phyloP scores from a whole-genome alignment of 129 eudicot species.

The Helianthus tuberosus region DNA sequence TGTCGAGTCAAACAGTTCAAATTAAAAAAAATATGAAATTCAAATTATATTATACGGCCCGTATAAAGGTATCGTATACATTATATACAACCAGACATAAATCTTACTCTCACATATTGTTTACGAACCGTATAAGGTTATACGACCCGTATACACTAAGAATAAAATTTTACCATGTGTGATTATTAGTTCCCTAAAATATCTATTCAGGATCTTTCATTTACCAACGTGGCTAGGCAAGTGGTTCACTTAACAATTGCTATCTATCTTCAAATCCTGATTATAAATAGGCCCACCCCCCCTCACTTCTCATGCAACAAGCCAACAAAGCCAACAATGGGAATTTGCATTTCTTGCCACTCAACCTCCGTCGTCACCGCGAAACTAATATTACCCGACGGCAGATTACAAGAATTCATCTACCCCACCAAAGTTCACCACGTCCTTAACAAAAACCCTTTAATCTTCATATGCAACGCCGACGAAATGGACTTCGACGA shows the following conservation, averaged over 20 bases:
- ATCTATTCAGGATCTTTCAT: neutral
- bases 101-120: no score
- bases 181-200: no score
- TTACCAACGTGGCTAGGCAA: constrained; percentile 23
- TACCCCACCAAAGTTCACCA: constrained; percentile 63
- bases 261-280: neutral
- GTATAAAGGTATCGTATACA: no score
- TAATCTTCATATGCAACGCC: constrained; percentile 73
- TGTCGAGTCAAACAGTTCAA: no score
- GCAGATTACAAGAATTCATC: constrained; percentile 63
- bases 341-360: constrained; percentile 72
- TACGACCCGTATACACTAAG: no score
- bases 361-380: constrained; percentile 61
- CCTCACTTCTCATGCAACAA: neutral
- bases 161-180: no score
- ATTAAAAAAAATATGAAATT: no score
- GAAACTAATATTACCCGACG: constrained; percentile 65
- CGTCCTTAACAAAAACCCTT: constrained; percentile 55
- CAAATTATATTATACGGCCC: no score
- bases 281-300: constrained; percentile 23
- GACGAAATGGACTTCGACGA: constrained; percentile 95
- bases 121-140: no score
- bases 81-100: no score
- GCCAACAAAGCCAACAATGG: constrained; percentile 57
- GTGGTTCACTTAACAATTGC: constrained; percentile 42